Evolutionary conservation across 306 rosid genomes (phyloP), one percentile per base, ranked within the genome.

Genomic region (Carpinus viminea): DNA sequence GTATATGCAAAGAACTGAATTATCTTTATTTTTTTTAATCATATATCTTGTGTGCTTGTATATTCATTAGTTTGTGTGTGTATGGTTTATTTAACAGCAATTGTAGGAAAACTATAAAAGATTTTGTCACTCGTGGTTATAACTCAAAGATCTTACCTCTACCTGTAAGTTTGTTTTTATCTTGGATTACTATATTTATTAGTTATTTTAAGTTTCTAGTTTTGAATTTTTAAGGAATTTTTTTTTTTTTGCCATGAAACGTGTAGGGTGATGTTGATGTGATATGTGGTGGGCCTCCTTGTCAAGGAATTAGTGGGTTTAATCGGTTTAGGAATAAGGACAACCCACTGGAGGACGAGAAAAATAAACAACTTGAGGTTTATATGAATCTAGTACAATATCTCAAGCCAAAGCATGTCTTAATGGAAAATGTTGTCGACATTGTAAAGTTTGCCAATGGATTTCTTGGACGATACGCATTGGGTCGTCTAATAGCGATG

Each of bases 231-330:
- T 16, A 13, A 13, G 4, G 4, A 4, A 4, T 5, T 12, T 8
- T 28, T 66, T 52, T 20, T 2, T 24, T 57, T 8, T 17, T 20
- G 8, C 10, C 10, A 2, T 18, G 9, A 2, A 41, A 2, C 4
- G 12, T 60, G n/a, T 24, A 94, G 96, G 93, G 95, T 51, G 95
- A 84, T 48, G 93, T 86, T 79, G 97, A 88, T 79, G 95, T 92
- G 65, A 85, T 91, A 78, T 94, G 98, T 78, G 98, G 98, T 36
- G 98, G 98, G 43, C 97, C 98, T 53, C 98, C 98, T 79, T 94
- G 98, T 84, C 98, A 94, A 87, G 98, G 98, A 74, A 89, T 94
- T 66, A 94, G 98, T 74, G 98, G 98, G 71, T 94, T 89, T 81
- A 94, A 94, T 74, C 98, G 98, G 59, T 87, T 8, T 76, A 89